Evolutionary conservation across 495 filamentous ascomycete genomes (phyloP), one percentile per base, ranked within the genome.

Genomic region (Penicillium longicatenatum): DNA sequence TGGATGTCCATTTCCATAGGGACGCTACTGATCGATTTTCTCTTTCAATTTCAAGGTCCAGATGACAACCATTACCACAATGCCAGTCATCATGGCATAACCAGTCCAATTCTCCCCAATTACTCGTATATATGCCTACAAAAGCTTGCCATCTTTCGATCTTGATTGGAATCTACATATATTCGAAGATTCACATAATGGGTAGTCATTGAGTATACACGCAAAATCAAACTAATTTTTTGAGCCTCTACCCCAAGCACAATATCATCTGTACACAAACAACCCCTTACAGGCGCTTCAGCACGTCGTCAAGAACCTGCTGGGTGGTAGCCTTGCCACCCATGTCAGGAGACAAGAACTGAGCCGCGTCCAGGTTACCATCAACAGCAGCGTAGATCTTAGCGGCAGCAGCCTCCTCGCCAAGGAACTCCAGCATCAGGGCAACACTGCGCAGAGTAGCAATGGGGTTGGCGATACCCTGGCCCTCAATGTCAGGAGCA

Each of bases 391-490:
- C 76, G 68, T 98, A 96, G 59, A 99, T 93, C 80, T 80, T 85
- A 10, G 86, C 91, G 10, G 94, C 95, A 16, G 94, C 94, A 58
- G 82, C 78, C 71, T 89, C 86, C 79, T 96, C 88, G 20, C 88
- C 84, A 62, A 97, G 72, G 75, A 99, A 99, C 79, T 97, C 93
- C 60, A 99, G 81, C 93, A 98, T 97, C 66, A 97, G 80, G 42
- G 88, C 94, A 20, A 92, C 87, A 73, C 89, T 94, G 71, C 94
- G 81, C 61, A 98, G 82, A 17, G 93, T 99, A 43, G 94, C 94
- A 69, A 99, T 91, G 46, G 94, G 94, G 77, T 99, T 98, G 63
- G 94, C 91, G 68, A 99, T 91, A 50, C 87, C 86, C 77, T 86
- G 31, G 54, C 95, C 95, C 84, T 91, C 85, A 68, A 99, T 99